phyloP scores from a whole-genome alignment of 1,139 yeast genomes.

The Protomyces arabidopsidicola region DNA sequence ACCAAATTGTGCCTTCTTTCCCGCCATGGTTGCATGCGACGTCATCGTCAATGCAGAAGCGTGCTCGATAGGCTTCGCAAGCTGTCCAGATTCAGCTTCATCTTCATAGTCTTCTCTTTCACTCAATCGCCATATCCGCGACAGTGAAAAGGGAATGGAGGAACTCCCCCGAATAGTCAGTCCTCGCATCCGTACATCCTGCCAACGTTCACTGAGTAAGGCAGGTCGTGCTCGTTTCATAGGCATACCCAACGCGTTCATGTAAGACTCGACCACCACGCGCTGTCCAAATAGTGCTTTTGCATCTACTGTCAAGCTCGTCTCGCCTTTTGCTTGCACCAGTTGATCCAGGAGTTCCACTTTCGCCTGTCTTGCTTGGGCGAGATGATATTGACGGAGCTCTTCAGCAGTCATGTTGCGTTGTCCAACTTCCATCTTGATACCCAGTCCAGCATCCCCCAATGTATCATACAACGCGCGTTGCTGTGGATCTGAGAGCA shows the following conservation, averaged over 20 bases:
- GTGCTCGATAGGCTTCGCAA: neutral
- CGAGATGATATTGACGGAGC: conserved; percentile 5
- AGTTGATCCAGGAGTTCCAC: conserved; percentile 25
- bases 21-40: conserved; percentile 19
- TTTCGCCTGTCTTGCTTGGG: conserved; percentile 14
- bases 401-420: conserved; percentile 26
- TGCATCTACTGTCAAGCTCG: conserved; percentile 12
- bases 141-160: conserved; percentile 21
- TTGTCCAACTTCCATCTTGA: conserved; percentile 34
- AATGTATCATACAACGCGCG: conserved; percentile 56
- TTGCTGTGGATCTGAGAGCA: conserved; percentile 57
- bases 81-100: neutral
- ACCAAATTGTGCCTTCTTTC: conserved; percentile 23
- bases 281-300: conserved; percentile 18
- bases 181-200: conserved; percentile 9
- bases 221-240: conserved; percentile 19
- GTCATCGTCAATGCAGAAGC: conserved; percentile 17
- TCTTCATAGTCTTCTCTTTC: neutral
- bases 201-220: conserved; percentile 8
- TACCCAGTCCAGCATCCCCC: conserved; percentile 43
- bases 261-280: conserved; percentile 15
- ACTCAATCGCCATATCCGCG: neutral
- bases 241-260: conserved; percentile 7
- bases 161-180: conserved; percentile 20
- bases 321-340: conserved; percentile 23